phyloP scores from a whole-genome alignment of 2,329 filamentous ascomycete species.

The Tothia fuscella region DNA sequence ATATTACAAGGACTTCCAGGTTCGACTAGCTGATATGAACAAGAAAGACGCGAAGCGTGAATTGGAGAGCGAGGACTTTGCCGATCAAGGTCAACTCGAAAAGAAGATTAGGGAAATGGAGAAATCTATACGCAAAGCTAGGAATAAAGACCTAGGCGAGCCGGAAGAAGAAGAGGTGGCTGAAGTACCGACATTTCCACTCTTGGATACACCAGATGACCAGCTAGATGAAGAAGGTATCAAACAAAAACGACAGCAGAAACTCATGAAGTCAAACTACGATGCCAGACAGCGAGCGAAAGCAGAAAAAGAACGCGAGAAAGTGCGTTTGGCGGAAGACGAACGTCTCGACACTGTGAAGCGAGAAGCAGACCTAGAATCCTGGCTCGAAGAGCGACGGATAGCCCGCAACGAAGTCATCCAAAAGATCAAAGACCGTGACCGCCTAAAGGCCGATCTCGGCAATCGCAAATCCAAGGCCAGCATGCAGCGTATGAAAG shows the following conservation, averaged over 20 bases:
- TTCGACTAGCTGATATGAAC: conserved; percentile 52
- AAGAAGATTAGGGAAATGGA: conserved; percentile 81
- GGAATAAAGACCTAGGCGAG: conserved; percentile 85
- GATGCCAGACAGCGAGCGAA: conserved; percentile 90
- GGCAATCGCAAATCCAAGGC: conserved; percentile 95
- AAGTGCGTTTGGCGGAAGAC: conserved; percentile 70
- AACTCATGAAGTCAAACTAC: conserved; percentile 85
- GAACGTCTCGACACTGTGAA: conserved; percentile 73
- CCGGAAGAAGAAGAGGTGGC: conserved; percentile 65
- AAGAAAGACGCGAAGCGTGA: conserved; percentile 87
- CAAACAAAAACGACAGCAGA: conserved; percentile 87
- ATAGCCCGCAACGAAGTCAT: conserved; percentile 56
- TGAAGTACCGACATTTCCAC: conserved; percentile 72
- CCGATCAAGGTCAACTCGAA: conserved; percentile 79
- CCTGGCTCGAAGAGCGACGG: conserved; percentile 76
- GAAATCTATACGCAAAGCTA: conserved; percentile 74
- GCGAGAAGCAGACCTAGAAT: conserved; percentile 70
- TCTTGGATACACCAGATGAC: conserved; percentile 82
- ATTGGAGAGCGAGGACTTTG: conserved; percentile 81
- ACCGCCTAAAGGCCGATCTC: conserved; percentile 84
- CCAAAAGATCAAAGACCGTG: conserved; percentile 82
- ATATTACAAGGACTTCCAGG: conserved; percentile 78
- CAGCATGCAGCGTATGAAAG: conserved; percentile 96
- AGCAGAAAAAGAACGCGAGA: conserved; percentile 88
- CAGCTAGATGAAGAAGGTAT: conserved; percentile 82